Evolutionary conservation across 768 basidiomycete genomes (phyloP), one percentile per base, ranked within the genome.

Genomic region (Lyophyllum shimeji): DNA sequence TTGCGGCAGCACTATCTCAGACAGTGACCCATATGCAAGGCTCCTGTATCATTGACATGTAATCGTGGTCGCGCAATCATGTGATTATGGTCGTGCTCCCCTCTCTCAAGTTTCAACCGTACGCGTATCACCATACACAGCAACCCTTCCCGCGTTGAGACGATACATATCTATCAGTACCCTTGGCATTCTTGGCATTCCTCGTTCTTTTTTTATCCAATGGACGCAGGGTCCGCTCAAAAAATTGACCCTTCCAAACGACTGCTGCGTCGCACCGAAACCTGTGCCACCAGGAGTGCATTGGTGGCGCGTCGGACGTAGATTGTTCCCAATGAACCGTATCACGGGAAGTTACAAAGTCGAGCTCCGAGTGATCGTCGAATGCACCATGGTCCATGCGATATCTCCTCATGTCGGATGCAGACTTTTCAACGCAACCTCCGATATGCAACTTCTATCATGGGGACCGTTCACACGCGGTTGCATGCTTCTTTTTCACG

Each of bases 391-490:
- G n/a, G n/a, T n/a, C n/a, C n/a, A n/a, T 5, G 43, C 43, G 7
- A 3, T 20, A 17, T 46, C 46, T n/a, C 27, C n/a, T 7, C 33
- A 13, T 50, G n/a, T 39, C 15, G 17, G 21, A 50, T 20, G 1
- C 33, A 37, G 11, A 1, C 24, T 20, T 39, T 34, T 2, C 27
- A 39, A 15, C 50, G 13, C 20, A n/a, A 17, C 7, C 11, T 46
- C 40, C 29, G n/a, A 18, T 11, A 12, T 9, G 12, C 50, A 39
- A 23, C 29, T 42, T 52, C 42, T 57, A 50, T 55, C 58, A 62
- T 60, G 61, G 51, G n/a, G 46, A 34, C 17, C 27, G 39, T 40
- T 50, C 45, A 20, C 59, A 63, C 39, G 59, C 53, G 61, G 61
- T 53, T n/a, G 37, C 23, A 29, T 48, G 9, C 57, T 58, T 61